Conservation (phyloP, 179 eudicot species). For the Drosera spatulata region DNA sequence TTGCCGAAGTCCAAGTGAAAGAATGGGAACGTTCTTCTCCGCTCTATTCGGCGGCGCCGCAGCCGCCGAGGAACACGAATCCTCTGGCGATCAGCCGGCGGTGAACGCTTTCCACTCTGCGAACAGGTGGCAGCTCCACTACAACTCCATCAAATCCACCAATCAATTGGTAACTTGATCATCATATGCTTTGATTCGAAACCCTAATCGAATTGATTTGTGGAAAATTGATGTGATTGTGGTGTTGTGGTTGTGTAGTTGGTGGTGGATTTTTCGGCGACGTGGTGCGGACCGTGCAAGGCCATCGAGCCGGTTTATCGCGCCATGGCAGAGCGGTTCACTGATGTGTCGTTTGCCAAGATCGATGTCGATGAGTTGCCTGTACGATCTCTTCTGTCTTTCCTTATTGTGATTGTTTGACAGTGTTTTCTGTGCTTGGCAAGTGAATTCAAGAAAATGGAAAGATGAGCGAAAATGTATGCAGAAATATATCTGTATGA, state of each 20-base stretch:
- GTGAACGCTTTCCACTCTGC: constrained; percentile 31
- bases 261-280: constrained; percentile 37
- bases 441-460: too few relatives aligned
- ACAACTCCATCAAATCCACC: constrained; percentile 20
- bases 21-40: constrained; percentile 51
- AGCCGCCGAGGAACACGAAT: constrained; percentile 13
- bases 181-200: neutral
- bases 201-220: neutral
- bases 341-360: constrained; percentile 28
- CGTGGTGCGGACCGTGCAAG: constrained; percentile 41
- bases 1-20: neutral
- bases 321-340: constrained; percentile 20
- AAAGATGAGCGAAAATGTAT: too few relatives aligned
- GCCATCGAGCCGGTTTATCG: constrained; percentile 29
- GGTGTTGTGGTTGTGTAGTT: constrained; percentile 8
- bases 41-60: constrained; percentile 20
- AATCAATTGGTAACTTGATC: constrained; percentile 17
- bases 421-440: too few relatives aligned
- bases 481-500: too few relatives aligned
- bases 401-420: too few relatives aligned
- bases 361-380: constrained; percentile 39
- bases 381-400: constrained; percentile 8
- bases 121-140: constrained; percentile 37
- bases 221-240: neutral
- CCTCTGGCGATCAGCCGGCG: constrained; percentile 36